Base-by-base conservation (phyloP, 805 yeast genomes). In the Myxozyma sirexii region DNA sequence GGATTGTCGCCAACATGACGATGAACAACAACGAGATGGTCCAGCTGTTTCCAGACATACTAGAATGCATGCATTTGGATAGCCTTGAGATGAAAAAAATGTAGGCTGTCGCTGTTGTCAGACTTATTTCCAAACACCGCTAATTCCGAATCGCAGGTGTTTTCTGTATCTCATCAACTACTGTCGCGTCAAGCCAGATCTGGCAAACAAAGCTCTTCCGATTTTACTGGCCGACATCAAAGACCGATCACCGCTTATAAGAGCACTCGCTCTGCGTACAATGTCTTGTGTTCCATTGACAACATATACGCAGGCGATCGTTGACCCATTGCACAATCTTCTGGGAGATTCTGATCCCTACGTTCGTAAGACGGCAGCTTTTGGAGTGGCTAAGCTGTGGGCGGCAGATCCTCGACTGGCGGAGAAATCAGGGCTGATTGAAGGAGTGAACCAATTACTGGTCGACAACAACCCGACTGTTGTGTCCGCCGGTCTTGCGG, bases 1-100 rank as follows among this genome's bases (percentile, higher is more conserved):
- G 87, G 68, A 81, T 90, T 27, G 79, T 92, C 6, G 93, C 96
- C 44, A 92, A 91, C 72, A 80, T 90, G 73, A 86, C 96, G 4
- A 79, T 90, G 74, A 90, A 91, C 51, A 90, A 89, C 71, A 80
- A 80, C 57, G 97, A 93, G 69, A 83, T 91, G 82, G 78, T 84
- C 10, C 71, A 75, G 19, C 71, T 93, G 56, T 82, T 86, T 68
- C 84, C 85, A 1, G 96, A 89, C 53, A 73, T 85, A n/a, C 75
- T 87, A 68, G 76, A 77, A 47, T 74, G 78, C 58, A 77, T 80
- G 72, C 67, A 57, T 29, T 67, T 69, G 62, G 80, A 80, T 65
- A 96, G 90, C 73, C 59, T 84, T 31, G 96, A 88, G 65, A 77
- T 86, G 54, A 83, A 88, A 69, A 81, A 87, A 62, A 78, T 90